Conservation (phyloP, 1,284 basidiomycete genomes). For the Moniliophthora roreri region DNA sequence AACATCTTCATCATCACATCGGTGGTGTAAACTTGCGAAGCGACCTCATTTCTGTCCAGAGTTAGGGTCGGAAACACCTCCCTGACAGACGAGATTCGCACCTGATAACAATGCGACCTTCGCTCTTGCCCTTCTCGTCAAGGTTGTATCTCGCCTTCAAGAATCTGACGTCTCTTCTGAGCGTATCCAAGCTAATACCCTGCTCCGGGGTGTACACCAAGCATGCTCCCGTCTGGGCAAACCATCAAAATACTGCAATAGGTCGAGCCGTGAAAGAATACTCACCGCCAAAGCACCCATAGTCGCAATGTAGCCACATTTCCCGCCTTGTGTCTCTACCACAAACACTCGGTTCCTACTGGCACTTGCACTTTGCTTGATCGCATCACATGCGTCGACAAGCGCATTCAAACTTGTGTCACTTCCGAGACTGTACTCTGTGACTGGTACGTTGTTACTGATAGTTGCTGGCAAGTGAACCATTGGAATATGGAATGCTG, state of each 20-base stretch:
- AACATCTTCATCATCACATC: conserved; percentile 93
- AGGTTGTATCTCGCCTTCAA: conserved; percentile 85
- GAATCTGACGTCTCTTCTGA: conserved; percentile 88
- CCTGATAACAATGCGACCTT: conserved; percentile 92
- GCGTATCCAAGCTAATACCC: conserved; percentile 81
- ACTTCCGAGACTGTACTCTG: conserved; percentile 92
- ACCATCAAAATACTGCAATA: conserved; percentile 4
- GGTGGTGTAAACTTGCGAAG: conserved; percentile 90
- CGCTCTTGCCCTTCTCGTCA: conserved; percentile 87
- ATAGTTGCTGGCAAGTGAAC: conserved; percentile 93
- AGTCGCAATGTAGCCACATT: conserved; percentile 94
- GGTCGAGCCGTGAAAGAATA: conserved; percentile 17
- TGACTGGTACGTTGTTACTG: conserved; percentile 97
- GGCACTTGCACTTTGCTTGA: conserved; percentile 96
- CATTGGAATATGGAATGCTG: conserved; percentile 92
- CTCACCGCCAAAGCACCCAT: conserved; percentile 93
- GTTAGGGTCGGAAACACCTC: not conserved
- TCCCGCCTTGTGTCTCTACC: conserved; percentile 97
- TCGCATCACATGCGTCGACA: conserved; percentile 97
- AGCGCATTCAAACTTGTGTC: conserved; percentile 97
- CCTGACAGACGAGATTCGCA: conserved; percentile 33
- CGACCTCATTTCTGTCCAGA: conserved; percentile 72
- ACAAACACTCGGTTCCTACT: conserved; percentile 96
- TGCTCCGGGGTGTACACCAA: conserved; percentile 94
- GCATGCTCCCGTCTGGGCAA: conserved; percentile 78